Conservation (phyloP, 148 eudicot species). For the Persicaria tinctoria region DNA sequence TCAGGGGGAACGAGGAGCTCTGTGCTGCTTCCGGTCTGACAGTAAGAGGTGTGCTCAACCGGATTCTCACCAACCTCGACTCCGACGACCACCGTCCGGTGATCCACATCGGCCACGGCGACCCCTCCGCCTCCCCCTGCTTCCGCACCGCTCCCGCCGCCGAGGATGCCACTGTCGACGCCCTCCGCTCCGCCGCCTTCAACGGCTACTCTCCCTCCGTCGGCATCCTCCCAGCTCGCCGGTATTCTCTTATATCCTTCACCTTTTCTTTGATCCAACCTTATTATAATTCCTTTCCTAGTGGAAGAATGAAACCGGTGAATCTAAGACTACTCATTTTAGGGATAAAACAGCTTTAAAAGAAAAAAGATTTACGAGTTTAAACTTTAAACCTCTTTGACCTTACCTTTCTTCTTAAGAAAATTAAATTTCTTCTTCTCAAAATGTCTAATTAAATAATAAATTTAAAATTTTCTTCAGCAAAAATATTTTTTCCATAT, state of each 20-base stretch:
- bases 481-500: too few species aligned
- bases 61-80: conserved; percentile 21
- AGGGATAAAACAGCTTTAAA: too few species aligned
- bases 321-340: too few species aligned
- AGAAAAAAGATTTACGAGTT: too few species aligned
- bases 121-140: conserved; percentile 46
- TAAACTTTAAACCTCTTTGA: too few species aligned
- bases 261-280: too few species aligned
- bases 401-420: too few species aligned
- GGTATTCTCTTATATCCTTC: background rate
- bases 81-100: conserved; percentile 21
- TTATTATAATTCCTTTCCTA: too few species aligned
- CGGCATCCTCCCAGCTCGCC: conserved; percentile 43
- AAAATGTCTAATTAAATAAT: too few species aligned
- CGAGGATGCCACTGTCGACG: conserved; percentile 37
- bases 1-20: conserved; percentile 23
- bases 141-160: conserved; percentile 36
- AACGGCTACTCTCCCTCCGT: conserved; percentile 34
- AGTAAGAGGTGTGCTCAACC: conserved; percentile 27
- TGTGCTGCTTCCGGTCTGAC: conserved; percentile 20
- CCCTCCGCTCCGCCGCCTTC: conserved; percentile 36
- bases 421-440: too few species aligned
- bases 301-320: too few species aligned
- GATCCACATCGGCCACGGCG: conserved; percentile 50
- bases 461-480: too few species aligned